Evolutionary conservation across 2,329 filamentous ascomycete genomes (phyloP), one percentile per base, ranked within the genome.

Genomic region (Leptographium procerum): DNA sequence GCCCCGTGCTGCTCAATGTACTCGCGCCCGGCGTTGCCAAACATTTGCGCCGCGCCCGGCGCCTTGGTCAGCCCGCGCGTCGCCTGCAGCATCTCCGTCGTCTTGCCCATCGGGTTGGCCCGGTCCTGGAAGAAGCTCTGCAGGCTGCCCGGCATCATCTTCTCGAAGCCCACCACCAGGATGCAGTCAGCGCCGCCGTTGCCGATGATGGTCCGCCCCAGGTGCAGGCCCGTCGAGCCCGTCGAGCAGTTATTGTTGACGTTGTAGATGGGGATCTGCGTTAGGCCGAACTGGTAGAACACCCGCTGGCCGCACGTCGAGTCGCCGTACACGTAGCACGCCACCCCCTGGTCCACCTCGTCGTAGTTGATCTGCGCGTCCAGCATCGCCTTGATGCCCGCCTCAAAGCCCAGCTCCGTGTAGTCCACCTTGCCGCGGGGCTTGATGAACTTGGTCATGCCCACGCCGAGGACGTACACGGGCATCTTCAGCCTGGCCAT

Each of bases 391-490:
- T 95, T 95, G 70, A 94, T 79, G 65, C 90, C 90, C 13, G 91
- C 91, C 73, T 96, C 91, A 72, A 91, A 96, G 59, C 91, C 91
- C 28, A 96, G 84, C 70, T 96, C 91, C 9, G 90, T 90, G 75
- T 96, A 96, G 76, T 96, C 91, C 64, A 95, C 88, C 71, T 92
- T 92, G 70, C 90, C 89, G 59, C 91, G 84, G 48, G 91, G 91
- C 78, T 96, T 96, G 82, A 96, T 92, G 82, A 97, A 97, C 75
- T 95, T 95, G 75, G 92, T 97, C 89, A 97, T 94, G 76, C 92
- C 92, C 66, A 97, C 94, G 77, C 92, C 92, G 61, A 97, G 84
- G 69, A 97, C 89, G 79, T 97, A 97, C 78, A 77, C 77, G 60
- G 79, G 77, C 57, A 76, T 72, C 66, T 78, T 79, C 65, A 74